Evolutionary conservation across 192 early-diverging fungal genomes (phyloP).

Genomic region (Rhizophagus prolifer): DNA sequence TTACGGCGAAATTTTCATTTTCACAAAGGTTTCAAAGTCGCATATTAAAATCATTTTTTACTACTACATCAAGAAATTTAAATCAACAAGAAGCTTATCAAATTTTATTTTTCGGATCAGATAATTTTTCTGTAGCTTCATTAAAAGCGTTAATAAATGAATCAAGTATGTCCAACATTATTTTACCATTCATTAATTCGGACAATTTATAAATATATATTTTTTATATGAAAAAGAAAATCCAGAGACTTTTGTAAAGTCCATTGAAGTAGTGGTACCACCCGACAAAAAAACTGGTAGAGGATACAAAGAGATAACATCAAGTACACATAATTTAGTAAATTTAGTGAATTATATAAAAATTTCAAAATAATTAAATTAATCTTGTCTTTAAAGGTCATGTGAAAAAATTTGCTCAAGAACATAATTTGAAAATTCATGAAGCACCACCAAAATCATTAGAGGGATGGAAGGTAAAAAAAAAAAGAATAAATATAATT

Average conservation of each 20-base stretch:
- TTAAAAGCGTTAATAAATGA: constrained; percentile 58
- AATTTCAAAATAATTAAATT: neutral
- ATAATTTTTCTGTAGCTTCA: constrained; percentile 72
- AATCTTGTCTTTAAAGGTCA: constrained; percentile 37
- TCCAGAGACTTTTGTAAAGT: constrained; percentile 25
- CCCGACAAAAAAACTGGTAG: constrained; percentile 41
- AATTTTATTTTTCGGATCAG: constrained; percentile 87
- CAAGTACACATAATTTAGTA: neutral
- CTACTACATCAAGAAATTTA: neutral
- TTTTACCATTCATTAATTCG: neutral
- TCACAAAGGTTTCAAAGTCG: neutral
- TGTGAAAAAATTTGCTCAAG: constrained; percentile 46
- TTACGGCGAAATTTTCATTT: too few relatives aligned
- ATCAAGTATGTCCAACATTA: constrained; percentile 33
- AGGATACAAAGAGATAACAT: neutral
- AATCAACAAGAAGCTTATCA: neutral
- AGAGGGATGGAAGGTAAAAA: constrained; percentile 48
- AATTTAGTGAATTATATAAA: neutral
- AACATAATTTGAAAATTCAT: constrained; percentile 42
- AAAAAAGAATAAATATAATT: neutral
- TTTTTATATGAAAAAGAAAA: constrained; percentile 8
- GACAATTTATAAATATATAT: too few relatives aligned
- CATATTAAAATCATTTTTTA: neutral
- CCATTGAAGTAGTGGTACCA: constrained; percentile 35
- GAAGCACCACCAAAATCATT: constrained; percentile 56